Conservation (phyloP, 2,329 filamentous ascomycete species). For the Sordariomycetes sp. region DNA sequence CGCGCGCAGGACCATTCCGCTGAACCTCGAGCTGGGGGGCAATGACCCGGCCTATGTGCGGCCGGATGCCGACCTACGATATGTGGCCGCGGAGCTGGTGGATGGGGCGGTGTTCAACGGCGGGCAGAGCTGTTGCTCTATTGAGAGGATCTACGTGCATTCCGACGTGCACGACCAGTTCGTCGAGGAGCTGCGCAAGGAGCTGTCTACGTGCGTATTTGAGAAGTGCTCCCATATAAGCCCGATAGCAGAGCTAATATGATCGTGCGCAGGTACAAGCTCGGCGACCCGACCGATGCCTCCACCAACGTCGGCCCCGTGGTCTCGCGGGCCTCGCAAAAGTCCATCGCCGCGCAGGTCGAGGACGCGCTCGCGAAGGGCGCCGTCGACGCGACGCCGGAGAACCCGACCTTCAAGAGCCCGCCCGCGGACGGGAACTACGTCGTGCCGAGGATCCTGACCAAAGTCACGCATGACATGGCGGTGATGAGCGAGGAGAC, state of each 20-base stretch:
- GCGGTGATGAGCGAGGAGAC: too few species aligned
- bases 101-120: slow-evolving; percentile 97
- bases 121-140: slow-evolving; percentile 88
- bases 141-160: slow-evolving; percentile 87
- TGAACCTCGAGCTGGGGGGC: slow-evolving; percentile 85
- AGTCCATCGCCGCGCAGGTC: slow-evolving; percentile 68
- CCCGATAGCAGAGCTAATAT: too few species aligned
- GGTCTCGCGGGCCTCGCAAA: slow-evolving; percentile 68
- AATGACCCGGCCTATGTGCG: slow-evolving; percentile 92
- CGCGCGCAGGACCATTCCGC: slow-evolving; percentile 70
- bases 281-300: slow-evolving; percentile 79
- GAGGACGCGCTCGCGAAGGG: slow-evolving; percentile 74
- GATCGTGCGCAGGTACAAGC: slow-evolving; percentile 51
- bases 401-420: slow-evolving; percentile 65
- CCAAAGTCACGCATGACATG: slow-evolving; percentile 77
- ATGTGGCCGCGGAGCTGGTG: slow-evolving; percentile 89
- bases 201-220: slow-evolving; percentile 36
- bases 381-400: slow-evolving; percentile 73
- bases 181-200: slow-evolving; percentile 65
- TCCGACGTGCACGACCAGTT: slow-evolving; percentile 77
- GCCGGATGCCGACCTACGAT: slow-evolving; percentile 73
- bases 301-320: slow-evolving; percentile 80
- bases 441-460: slow-evolving; percentile 72
- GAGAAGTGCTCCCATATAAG: too few species aligned
- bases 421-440: slow-evolving; percentile 76